These are phyloP conservation scores for Brassica balearica DNA, from an alignment of 441 rosid species.

Conservation along the genomic window DNA sequence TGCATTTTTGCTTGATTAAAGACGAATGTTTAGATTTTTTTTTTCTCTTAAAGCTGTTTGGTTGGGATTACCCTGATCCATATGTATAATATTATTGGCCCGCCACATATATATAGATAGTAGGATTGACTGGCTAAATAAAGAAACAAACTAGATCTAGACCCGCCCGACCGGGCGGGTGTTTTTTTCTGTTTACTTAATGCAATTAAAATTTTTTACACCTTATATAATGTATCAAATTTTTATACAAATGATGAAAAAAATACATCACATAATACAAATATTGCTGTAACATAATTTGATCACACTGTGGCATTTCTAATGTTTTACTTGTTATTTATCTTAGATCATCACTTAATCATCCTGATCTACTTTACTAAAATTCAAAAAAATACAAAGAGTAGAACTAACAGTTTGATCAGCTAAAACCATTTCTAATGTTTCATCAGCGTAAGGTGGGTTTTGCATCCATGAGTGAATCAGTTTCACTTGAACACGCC, in stretches of 20 bases:
- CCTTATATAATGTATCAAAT: too few relatives aligned
- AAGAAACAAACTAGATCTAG: neutral
- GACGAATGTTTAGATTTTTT: neutral
- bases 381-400: neutral
- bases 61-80: neutral
- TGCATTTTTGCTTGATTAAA: neutral
- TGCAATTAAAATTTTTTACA: too few relatives aligned
- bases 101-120: slow-evolving; percentile 21
- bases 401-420: neutral
- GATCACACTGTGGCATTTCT: too few relatives aligned
- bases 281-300: too few relatives aligned
- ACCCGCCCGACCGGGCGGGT: too few relatives aligned
- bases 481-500: neutral
- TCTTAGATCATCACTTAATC: too few relatives aligned
- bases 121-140: neutral
- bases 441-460: neutral
- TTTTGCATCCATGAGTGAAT: neutral
- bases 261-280: too few relatives aligned
- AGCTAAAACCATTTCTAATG: neutral
- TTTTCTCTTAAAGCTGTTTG: neutral
- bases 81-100: neutral
- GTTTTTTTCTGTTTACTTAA: too few relatives aligned
- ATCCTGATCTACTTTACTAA: too few relatives aligned
- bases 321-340: too few relatives aligned
- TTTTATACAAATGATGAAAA: too few relatives aligned